Base-by-base conservation (phyloP, 2,329 filamentous ascomycete genomes). In the Chaetothyriales sp. region DNA sequence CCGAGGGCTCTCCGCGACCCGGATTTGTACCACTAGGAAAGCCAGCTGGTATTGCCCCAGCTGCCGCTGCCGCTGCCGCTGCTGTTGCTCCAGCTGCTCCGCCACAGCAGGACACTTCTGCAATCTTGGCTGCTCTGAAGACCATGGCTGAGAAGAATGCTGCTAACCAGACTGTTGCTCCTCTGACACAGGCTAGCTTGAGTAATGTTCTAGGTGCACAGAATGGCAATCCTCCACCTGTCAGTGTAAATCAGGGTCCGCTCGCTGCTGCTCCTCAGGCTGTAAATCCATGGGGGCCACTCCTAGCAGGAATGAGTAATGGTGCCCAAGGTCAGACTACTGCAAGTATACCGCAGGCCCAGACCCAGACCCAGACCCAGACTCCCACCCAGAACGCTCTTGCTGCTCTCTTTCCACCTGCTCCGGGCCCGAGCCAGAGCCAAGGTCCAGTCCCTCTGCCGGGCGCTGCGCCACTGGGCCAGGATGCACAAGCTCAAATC, bases 141-240 rank as follows among this genome's bases (percentile, higher is more conserved):
- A 86, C 85, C 62, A 84, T 92, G 69, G 84, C 84, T 42, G 83
- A 84, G 57, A 83, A 86, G 66, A 87, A 81, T 64, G 77, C 77
- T 54, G 67, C 74, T 39, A 68, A 73, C 46, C 68, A 75, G 49
- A 58, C 66, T 53, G 61, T 66, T 20, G 60, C 68, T 49, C 55
- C 59, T 25, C 58, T 64, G 43, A 61, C 65, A 18, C 65, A 64
- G 52, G 57, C 64, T 62, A 73, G 68, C 61, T 64, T 69, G 57
- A 67, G 69, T 63, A 73, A 68, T 69, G 67, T 74, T 61, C 67
- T 76, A 68, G 71, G 66, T 65, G 62, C 68, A 57, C 70, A 73
- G 53, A 70, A 63, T 67, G 63, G 66, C 60, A 63, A 66, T 57
- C 59, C 68, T 47, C 64, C 68, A 53, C 65, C 69, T 49, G 55